Evolutionary conservation across 306 rosid species (phyloP).

Genomic region (Citrullus amarus): DNA sequence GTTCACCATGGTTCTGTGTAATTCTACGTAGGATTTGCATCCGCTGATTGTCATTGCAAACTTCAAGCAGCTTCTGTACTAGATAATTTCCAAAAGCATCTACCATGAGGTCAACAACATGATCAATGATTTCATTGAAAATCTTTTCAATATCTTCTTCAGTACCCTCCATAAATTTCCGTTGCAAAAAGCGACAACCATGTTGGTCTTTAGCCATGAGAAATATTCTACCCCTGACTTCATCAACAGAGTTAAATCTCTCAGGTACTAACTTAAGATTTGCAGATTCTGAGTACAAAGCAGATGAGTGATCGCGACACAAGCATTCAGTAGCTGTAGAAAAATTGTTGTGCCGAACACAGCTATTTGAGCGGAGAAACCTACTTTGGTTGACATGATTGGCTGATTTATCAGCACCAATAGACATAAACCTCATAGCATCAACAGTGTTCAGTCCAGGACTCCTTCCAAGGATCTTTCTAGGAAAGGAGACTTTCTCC

Average conservation of each 20-base stretch:
- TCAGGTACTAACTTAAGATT: constrained; percentile 24
- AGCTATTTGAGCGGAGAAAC: constrained; percentile 14
- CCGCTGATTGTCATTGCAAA: constrained; percentile 39
- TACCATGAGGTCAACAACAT: constrained; percentile 43
- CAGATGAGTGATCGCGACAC: neutral
- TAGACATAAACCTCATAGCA: constrained; percentile 20
- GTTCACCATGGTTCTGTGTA: constrained; percentile 29
- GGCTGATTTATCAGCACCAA: constrained; percentile 23
- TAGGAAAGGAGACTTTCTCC: constrained; percentile 14
- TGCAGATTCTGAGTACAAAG: constrained; percentile 6
- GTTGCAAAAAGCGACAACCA: constrained; percentile 55
- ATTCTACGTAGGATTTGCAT: constrained; percentile 26
- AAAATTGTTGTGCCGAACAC: constrained; percentile 15
- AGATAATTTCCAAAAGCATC: constrained; percentile 57
- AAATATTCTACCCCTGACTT: constrained; percentile 27
- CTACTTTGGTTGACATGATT: constrained; percentile 18
- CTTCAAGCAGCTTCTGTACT: constrained; percentile 50
- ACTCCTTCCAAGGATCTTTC: constrained; percentile 20
- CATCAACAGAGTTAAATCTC: constrained; percentile 30
- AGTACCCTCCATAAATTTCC: constrained; percentile 29
- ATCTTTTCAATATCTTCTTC: constrained; percentile 25
- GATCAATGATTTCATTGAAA: constrained; percentile 33
- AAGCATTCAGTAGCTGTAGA: constrained; percentile 3
- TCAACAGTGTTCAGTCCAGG: constrained; percentile 20
- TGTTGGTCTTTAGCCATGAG: constrained; percentile 50